Evolutionary conservation across 371 early-diverging fungal species (phyloP).

Genomic region (Chytridium lagenaria): DNA sequence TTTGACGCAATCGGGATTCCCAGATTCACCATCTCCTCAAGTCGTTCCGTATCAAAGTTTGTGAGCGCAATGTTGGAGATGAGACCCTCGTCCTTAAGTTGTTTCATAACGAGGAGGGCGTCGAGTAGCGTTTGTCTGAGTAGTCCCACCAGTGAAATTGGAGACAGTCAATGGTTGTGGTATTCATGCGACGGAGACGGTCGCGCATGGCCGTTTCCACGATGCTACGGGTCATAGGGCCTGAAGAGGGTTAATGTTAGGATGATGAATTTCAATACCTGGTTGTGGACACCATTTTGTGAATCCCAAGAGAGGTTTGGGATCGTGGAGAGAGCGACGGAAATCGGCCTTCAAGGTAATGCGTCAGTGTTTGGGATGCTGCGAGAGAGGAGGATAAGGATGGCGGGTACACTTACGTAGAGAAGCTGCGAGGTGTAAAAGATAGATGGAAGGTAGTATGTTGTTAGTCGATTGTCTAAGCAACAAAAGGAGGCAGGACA

Average conservation of each 20-base stretch:
- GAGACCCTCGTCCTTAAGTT: slow-evolving; percentile 21
- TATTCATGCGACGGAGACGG: slow-evolving; percentile 26
- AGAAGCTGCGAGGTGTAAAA: not conserved
- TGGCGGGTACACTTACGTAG: not conserved
- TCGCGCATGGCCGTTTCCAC: slow-evolving; percentile 28
- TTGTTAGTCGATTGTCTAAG: not conserved
- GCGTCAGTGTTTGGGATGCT: no score
- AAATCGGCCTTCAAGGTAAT: not conserved
- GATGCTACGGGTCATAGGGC: slow-evolving; percentile 6
- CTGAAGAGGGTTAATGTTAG: not conserved
- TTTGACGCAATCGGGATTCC: slow-evolving; percentile 32
- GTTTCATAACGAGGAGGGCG: slow-evolving; percentile 19
- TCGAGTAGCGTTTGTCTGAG: slow-evolving; percentile 17
- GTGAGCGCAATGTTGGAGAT: slow-evolving; percentile 25
- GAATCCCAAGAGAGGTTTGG: not conserved
- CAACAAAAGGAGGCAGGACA: not conserved
- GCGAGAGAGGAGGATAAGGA: not conserved
- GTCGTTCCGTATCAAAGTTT: slow-evolving; percentile 24
- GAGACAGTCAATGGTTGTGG: slow-evolving; percentile 16
- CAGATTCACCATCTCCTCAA: slow-evolving; percentile 21
- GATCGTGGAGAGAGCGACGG: not conserved
- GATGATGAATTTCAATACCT: slow-evolving; percentile 1
- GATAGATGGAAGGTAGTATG: not conserved
- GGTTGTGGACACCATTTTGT: slow-evolving; percentile 25
- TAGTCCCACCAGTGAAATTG: slow-evolving; percentile 34